Conservation (phyloP, 257 asterid genomes). For the Osmanthus fragrans region DNA sequence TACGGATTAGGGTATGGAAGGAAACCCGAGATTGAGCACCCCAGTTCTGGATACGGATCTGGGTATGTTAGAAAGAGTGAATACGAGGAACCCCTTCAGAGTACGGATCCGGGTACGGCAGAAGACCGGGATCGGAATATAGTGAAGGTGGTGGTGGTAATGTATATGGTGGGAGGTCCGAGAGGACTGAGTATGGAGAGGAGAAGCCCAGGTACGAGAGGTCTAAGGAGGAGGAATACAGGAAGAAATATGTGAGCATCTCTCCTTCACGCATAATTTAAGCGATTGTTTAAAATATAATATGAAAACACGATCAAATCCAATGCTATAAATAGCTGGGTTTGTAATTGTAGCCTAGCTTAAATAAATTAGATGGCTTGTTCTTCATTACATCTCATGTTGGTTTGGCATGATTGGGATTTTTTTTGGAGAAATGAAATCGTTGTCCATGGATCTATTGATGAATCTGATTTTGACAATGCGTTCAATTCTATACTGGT, state of each 20-base stretch:
- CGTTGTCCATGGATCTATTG: too few relatives aligned
- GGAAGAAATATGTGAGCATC: slow-evolving; percentile 64
- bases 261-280: background rate
- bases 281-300: background rate
- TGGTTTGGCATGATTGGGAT: background rate
- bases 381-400: background rate
- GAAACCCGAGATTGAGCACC: too few relatives aligned
- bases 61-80: too few relatives aligned
- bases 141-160: slow-evolving; percentile 1
- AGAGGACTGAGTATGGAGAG: slow-evolving; percentile 28
- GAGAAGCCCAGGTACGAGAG: slow-evolving; percentile 56
- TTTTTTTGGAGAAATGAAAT: background rate
- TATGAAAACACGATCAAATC: background rate
- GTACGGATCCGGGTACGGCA: slow-evolving; percentile 34
- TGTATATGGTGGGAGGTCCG: slow-evolving; percentile 16
- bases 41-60: too few relatives aligned
- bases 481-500: background rate
- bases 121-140: background rate
- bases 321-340: background rate
- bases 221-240: slow-evolving; percentile 63
- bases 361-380: background rate
- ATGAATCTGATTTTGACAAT: background rate
- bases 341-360: background rate
- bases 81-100: slow-evolving; percentile 21
- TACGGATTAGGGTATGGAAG: too few relatives aligned